Conservation (phyloP, 1,284 basidiomycete genomes). For the Tranzscheliella williamsii region DNA sequence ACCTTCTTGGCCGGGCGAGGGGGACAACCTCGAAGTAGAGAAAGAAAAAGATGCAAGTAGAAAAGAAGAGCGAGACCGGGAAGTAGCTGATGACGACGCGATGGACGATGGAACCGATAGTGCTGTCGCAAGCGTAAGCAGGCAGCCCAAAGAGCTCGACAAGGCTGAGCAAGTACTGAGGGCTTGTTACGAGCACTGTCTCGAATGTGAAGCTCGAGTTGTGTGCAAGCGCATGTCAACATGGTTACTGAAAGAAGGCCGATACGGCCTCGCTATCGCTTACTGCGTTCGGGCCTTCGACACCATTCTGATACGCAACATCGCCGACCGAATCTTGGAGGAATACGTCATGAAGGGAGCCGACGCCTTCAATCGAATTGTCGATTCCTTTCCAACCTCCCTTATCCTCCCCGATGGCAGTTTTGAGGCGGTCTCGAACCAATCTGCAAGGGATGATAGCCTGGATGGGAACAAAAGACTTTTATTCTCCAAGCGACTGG, state of each 20-base stretch:
- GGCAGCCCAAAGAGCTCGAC: conserved; percentile 5
- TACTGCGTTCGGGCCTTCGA: conserved; percentile 56
- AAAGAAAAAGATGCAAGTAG: conserved; percentile 18
- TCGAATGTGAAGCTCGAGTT: conserved; percentile 53
- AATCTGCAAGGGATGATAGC: conserved; percentile 4
- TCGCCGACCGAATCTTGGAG: conserved; percentile 51
- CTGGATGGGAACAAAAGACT: conserved; percentile 6
- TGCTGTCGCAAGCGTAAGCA: not conserved
- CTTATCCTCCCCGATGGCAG: conserved; percentile 31
- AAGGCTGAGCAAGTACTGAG: conserved; percentile 53
- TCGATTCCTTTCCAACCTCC: conserved; percentile 52
- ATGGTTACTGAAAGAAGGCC: conserved; percentile 26
- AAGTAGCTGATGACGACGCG: conserved; percentile 65
- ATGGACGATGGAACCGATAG: conserved; percentile 3
- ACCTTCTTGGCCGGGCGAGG: conserved; percentile 2
- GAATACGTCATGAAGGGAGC: conserved; percentile 47
- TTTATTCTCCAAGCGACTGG: conserved; percentile 47
- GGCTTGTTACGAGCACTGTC: conserved; percentile 51
- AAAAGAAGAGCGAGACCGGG: conserved; percentile 28
- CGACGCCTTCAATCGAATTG: conserved; percentile 42
- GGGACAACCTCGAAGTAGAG: conserved; percentile 6
- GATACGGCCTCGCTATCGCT: conserved; percentile 52
- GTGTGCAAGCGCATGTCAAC: conserved; percentile 46
- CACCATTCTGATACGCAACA: conserved; percentile 43
- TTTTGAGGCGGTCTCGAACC: conserved; percentile 10